Base-by-base conservation (phyloP, 495 filamentous ascomycete genomes). In the Aspergillus leporis region DNA sequence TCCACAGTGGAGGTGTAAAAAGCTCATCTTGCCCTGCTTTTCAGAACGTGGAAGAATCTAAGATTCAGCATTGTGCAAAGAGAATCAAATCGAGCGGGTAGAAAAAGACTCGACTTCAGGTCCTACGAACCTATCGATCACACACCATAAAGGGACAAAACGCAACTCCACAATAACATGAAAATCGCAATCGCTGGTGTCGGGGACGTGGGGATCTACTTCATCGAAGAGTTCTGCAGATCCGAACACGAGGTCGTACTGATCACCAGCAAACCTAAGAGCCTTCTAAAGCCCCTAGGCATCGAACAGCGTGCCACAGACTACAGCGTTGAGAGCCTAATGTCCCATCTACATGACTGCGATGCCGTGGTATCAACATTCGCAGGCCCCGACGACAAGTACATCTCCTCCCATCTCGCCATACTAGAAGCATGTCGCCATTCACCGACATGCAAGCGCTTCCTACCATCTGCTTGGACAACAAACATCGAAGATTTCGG, bases 121-220 rank as follows among this genome's bases (percentile, higher is more conserved):
- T 28, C 25, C 25, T 3, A 6, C 25, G 25, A 28, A 28, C 25
- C 25, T 28, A 6, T 6, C 25, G 3, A 28, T 28, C 25, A 28
- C 3, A 6, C 25, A 28, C 25, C 3, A 28, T 28, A 3, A 28
- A 28, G 25, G 25, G 3, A n/a, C n/a, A n/a, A 12, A 2, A 12
- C 34, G 9, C 34, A 4, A 14, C 9, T 36, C 34, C 34, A n/a
- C n/a, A 12, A 10, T 2, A 36, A 36, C 41, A 62, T 62, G 60
- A 58, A 58, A 18, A 53, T 62, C 32, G 60, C 60, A 18, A 55
- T 62, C n/a, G 56, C 60, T 16, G 60, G 55, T 19, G 45, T 56
- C 21, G 55, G 60, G 10, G 55, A 62, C 38, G 23, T 62, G 14
- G 48, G 56, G 34, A 49, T 28, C 31, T 62, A 62, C 55, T 55